These are phyloP conservation scores for Lipomyces sp. DNA, from an alignment of 805 yeast genomes.

Conservation along the genomic window DNA sequence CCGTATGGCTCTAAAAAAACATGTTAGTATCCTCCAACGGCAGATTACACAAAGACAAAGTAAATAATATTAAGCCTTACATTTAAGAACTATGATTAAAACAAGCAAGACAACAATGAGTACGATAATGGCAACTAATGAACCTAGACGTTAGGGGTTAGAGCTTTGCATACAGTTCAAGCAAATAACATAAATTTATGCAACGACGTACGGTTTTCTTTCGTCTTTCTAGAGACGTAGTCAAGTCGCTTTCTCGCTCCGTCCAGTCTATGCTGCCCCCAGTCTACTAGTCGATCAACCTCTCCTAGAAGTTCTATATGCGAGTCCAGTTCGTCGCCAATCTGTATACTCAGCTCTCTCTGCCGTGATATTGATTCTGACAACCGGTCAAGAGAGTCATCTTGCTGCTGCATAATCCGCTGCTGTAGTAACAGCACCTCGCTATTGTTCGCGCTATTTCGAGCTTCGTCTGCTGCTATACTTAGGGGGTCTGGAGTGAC, in stretches of 20 bases:
- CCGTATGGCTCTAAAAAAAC: background rate
- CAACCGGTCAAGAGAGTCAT: slow-evolving; percentile 46
- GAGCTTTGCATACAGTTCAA: too few species aligned
- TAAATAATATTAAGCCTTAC: slow-evolving; percentile 1
- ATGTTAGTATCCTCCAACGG: background rate
- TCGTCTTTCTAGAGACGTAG: slow-evolving; percentile 47
- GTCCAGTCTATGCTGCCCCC: slow-evolving; percentile 44
- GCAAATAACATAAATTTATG: background rate
- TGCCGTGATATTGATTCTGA: slow-evolving; percentile 48
- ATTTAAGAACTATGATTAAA: slow-evolving; percentile 44
- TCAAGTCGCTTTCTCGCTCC: slow-evolving; percentile 46
- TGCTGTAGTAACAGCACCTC: slow-evolving; percentile 40
- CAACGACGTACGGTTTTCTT: slow-evolving; percentile 41
- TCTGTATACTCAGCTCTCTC: slow-evolving; percentile 47
- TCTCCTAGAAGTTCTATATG: slow-evolving; percentile 48
- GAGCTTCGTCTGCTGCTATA: slow-evolving; percentile 30
- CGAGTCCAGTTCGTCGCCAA: slow-evolving; percentile 47
- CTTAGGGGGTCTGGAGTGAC: slow-evolving; percentile 31
- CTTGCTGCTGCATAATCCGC: slow-evolving; percentile 47
- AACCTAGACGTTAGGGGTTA: slow-evolving; percentile 39
- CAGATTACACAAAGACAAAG: background rate
- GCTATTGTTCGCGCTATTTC: slow-evolving; percentile 27
- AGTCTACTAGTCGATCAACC: slow-evolving; percentile 48
- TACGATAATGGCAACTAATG: slow-evolving; percentile 45
- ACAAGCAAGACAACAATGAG: slow-evolving; percentile 46